Evolutionary conservation across 106 monocot species (phyloP), one percentile per base, ranked within the genome.

Genomic region (Posidonia australis): DNA sequence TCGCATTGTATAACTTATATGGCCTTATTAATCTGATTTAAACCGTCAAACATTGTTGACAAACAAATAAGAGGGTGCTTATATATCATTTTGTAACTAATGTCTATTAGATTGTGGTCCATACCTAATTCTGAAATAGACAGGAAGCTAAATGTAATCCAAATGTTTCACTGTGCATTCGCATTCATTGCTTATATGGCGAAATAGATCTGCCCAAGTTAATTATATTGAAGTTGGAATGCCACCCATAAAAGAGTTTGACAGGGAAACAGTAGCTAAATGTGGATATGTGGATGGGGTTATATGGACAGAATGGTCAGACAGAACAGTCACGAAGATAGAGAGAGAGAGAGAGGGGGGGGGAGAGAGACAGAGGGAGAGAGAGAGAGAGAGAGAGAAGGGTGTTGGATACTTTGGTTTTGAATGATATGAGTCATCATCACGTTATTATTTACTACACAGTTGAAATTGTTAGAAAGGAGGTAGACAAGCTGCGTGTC

Each of bases 361-460:
- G 62, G 42, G 43, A 43, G 24, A 55, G 24, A 22, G 19, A 55
- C 10, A 12, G 54, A 24, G 20, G 19, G 54, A 62, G 1, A 44
- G 20, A 44, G 20, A 62, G 42, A 62, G 12, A 44, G 0, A 42
- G 32, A 44, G 62, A 62, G 43, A 43, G 11, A 21, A 16, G 17
- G 2, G 9, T 18, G 36, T 26, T 44, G 62, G 36, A 62, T 25
- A 3, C 16, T 49, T 55, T 62, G 43, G 44, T 12, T 62, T 62
- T 44, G 22, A 62, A 22, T 42, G 62, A 62, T 44, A 41, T 62
- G 10, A 3, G 43, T 44, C 62, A 62, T 62, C 62, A 62, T 62
- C 12, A 42, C 62, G 5, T 44, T 42, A 42, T 44, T 42, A 62
- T 62, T 62, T 27, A 42, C 42, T 44, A 17, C 62, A 58, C 58